Percentiles rank a stretch among this genome's conserved stretches.
Evolutionary conservation across 2,329 filamentous ascomycete species (phyloP).

Genomic region (Diaporthe batatas): DNA sequence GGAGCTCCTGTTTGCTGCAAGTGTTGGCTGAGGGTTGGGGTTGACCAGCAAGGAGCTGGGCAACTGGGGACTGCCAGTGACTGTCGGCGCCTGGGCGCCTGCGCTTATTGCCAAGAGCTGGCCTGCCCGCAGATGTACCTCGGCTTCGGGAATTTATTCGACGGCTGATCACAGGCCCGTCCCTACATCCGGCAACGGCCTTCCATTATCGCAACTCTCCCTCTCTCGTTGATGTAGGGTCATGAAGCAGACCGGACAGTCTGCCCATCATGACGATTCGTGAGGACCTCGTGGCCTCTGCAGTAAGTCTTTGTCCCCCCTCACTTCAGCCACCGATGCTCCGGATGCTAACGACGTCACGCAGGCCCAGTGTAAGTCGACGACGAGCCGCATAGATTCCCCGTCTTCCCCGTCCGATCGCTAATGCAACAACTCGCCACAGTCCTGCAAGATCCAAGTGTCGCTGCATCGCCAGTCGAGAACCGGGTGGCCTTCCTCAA

Average conservation of each 20-base stretch:
- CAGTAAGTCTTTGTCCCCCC: slow-evolving; percentile 64
- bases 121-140: slow-evolving; percentile 28
- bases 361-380: slow-evolving; percentile 59
- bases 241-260: slow-evolving; percentile 36
- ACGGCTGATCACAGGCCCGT: slow-evolving; percentile 33
- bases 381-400: not conserved
- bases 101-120: slow-evolving; percentile 30
- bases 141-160: slow-evolving; percentile 25
- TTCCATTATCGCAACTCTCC: not conserved
- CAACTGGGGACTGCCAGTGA: too few species aligned
- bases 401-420: not conserved
- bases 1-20: not conserved
- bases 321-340: not conserved
- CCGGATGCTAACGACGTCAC: slow-evolving; percentile 39
- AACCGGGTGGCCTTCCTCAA: slow-evolving; percentile 93
- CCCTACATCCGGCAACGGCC: slow-evolving; percentile 8
- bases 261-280: slow-evolving; percentile 79
- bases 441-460: slow-evolving; percentile 96
- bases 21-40: not conserved
- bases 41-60: not conserved
- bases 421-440: slow-evolving; percentile 36
- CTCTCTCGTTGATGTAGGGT: slow-evolving; percentile 24
- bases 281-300: slow-evolving; percentile 91
- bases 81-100: not conserved
- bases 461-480: slow-evolving; percentile 89